Evolutionary conservation across 371 early-diverging fungal genomes (phyloP), one percentile per base, ranked within the genome.

Genomic region (Massospora cicadina): DNA sequence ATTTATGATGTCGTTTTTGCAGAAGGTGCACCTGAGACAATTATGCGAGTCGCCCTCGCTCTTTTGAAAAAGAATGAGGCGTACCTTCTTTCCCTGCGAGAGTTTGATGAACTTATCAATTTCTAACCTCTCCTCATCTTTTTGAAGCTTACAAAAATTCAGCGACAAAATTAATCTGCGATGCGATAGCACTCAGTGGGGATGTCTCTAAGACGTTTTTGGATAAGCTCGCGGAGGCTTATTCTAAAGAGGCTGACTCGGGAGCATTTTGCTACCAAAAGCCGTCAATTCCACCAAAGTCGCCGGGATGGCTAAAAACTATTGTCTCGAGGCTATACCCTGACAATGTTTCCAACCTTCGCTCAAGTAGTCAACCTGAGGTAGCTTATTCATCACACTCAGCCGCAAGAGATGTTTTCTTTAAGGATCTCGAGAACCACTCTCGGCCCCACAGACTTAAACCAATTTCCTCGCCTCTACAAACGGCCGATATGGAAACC

Each of bases 1-100:
- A 85, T 97, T 65, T 88, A 88, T 60, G 98, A 97, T 74, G 75
- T 91, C 13, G 79, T 91, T 1, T 88, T 94, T 71, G 89, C 88
- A 23, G 75, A 87, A 78, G 84, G 87, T 68, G 30, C 85, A 3
- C 79, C 87, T 2, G 90, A 86, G 68, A 80, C 90, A 13, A 88
- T 93, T 67, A 85, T 95, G 78, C 82, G 90, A 1, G 82, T 95
- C 13, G 88, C 91, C 0, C 77, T 94, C 23, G 91, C 97, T 77
- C 76, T 65, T 74, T 77, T 29, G 17, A n/a, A 61, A 28, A 61
- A 61, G 23, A 61, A 61, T 33, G 28, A 26, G 10, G 21, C 24
- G 3, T 25, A 32, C 23, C 27, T 61, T 24, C 62, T 61, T 26
- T 33, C 30, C 25, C 33, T 61, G 31, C 25, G 54, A 53, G 62